A percentile compares a stretch with the other conserved stretches of the same genome.
Evolutionary conservation across 202 grass and related monocot genomes (phyloP).

Genomic region (Zoysia matrella): DNA sequence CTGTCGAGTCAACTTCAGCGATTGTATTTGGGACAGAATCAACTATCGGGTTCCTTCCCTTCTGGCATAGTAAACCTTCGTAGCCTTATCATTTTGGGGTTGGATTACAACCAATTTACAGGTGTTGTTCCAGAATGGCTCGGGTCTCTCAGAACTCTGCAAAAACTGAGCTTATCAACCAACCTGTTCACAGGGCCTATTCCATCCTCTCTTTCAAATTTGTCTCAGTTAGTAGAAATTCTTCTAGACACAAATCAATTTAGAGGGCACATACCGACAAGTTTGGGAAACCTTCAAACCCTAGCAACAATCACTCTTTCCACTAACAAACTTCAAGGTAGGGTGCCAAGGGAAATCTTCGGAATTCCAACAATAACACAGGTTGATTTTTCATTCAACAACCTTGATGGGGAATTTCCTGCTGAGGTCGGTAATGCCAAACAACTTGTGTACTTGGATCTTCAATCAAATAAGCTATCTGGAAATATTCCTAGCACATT

Average conservation of each 20-base stretch:
- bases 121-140: conserved; percentile 42
- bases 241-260: conserved; percentile 48
- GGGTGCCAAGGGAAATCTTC: conserved; percentile 1
- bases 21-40: conserved; percentile 30
- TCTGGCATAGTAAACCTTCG: conserved; percentile 29
- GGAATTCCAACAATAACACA: not conserved
- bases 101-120: conserved; percentile 45
- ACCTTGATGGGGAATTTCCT: not conserved
- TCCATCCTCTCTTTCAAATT: conserved; percentile 54
- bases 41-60: conserved; percentile 40
- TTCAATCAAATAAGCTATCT: conserved; percentile 12
- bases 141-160: conserved; percentile 33
- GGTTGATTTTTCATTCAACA: not conserved
- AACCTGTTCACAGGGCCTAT: conserved; percentile 49
- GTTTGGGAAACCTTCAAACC: conserved; percentile 37
- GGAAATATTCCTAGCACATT: conserved; percentile 12
- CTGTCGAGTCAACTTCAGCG: conserved; percentile 35
- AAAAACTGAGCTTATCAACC: conserved; percentile 24
- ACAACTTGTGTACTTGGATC: not conserved
- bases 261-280: conserved; percentile 40
- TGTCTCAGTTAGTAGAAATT: conserved; percentile 40
- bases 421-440: not conserved
- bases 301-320: conserved; percentile 44
- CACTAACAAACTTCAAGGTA: conserved; percentile 31
- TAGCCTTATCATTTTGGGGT: conserved; percentile 31